Evolutionary conservation across 345 rosid genomes (phyloP), one percentile per base, ranked within the genome.

Genomic region (Clausena lansium): DNA sequence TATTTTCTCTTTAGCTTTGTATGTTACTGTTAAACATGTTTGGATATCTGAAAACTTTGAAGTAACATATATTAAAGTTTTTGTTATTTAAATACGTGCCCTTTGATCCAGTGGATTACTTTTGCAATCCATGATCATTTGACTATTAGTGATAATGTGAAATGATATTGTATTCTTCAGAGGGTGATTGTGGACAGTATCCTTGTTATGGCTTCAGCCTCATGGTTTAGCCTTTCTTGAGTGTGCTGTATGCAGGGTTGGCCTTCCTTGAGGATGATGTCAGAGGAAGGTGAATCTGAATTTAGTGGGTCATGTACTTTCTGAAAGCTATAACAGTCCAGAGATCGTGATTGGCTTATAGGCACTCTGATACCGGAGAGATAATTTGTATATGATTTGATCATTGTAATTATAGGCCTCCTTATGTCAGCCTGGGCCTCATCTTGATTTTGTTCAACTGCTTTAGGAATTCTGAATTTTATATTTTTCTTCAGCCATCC

Each of bases 391-490:
- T 3, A 27, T 25, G 6, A 5, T 68, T 15, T 14, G 20, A n/a
- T 45, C 0, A 22, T 66, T 69, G 13, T 50, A 32, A 52, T 7
- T 9, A 50, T 36, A 5, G 45, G 36, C 64, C 32, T 36, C 52
- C 38, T 36, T 60, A 36, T 58, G 19, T 74, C 25, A 55, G 79
- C 66, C 57, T 4, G 25, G 45, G 50, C 64, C 33, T 77, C 60
- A 70, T 33, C 76, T 62, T 24, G 59, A 36, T 9, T 65, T 58
- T 4, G 5, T 67, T 7, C 38, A 64, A 27, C 68, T 81, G 38
- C 25, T 73, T 62, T n/a, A 59, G 10, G 72, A 70, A n/a, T 9
- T 47, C 24, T 70, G 72, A 60, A 76, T 74, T 66, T 59, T 25
- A 57, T 45, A 60, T 28, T 45, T 39, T 8, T 28, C 25, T 47